These are phyloP conservation scores for Leavenworthia alabamica DNA, from an alignment of 345 rosid species.

Conservation along the genomic window DNA sequence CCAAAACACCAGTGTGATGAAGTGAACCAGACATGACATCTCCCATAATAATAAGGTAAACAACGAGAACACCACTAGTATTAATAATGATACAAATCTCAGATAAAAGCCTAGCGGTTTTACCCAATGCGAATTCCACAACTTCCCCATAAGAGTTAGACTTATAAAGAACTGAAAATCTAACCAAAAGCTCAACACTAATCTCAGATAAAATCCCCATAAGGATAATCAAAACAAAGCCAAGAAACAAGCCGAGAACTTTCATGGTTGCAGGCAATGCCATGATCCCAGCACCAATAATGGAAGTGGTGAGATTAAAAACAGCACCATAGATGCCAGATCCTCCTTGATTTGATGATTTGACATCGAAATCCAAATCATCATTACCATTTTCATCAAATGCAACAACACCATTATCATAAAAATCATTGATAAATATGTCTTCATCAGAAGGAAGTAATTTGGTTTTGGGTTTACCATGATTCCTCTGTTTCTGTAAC, in stretches of 20 bases:
- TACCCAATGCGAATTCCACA: conserved; percentile 75
- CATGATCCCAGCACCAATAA: conserved; percentile 98
- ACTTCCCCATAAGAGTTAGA: conserved; percentile 85
- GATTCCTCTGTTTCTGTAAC: conserved; percentile 40
- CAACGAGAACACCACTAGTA: conserved; percentile 89
- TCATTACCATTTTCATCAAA: conserved; percentile 26
- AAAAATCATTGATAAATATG: conserved; percentile 20
- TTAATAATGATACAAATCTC: too few species aligned
- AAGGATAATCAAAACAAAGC: conserved; percentile 55
- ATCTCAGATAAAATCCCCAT: conserved; percentile 77
- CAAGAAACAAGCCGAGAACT: conserved; percentile 73
- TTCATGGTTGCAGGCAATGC: conserved; percentile 98
- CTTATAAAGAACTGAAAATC: conserved; percentile 62
- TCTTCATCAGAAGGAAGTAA: conserved; percentile 43
- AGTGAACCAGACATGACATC: conserved; percentile 91
- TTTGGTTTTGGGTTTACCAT: conserved; percentile 35
- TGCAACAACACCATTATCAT: conserved; percentile 13
- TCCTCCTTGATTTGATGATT: conserved; percentile 34
- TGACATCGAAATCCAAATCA: conserved; percentile 37
- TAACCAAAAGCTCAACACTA: too few species aligned
- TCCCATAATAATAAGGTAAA: conserved; percentile 83
- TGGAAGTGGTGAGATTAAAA: conserved; percentile 67
- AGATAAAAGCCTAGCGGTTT: conserved; percentile 63
- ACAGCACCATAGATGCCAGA: conserved; percentile 59
- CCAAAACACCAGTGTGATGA: conserved; percentile 82